phyloP scores from a whole-genome alignment of 176 grass and related monocot genomes.

The Bolboschoenus planiculmis region DNA sequence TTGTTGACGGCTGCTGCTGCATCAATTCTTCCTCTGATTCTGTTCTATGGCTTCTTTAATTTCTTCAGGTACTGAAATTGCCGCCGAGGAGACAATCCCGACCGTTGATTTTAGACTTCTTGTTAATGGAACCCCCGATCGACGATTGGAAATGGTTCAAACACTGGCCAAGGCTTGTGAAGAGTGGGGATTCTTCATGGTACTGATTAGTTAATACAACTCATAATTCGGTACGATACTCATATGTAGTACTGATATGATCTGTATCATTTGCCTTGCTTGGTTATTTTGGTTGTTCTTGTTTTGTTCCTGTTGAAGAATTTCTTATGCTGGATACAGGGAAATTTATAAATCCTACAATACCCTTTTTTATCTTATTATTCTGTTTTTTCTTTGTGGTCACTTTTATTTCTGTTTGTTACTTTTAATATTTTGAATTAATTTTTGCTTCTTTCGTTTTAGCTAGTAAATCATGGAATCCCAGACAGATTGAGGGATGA shows the following conservation, averaged over 20 bases:
- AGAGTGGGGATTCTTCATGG: constrained; percentile 85
- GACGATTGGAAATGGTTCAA: constrained; percentile 27
- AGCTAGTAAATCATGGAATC: constrained; percentile 71
- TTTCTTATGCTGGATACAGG: no score
- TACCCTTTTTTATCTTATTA: no score
- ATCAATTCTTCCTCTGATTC: neutral
- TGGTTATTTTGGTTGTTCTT: neutral
- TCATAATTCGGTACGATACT: no score
- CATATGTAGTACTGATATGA: no score
- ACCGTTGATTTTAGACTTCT: constrained; percentile 47
- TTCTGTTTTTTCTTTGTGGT: neutral
- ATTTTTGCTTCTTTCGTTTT: neutral
- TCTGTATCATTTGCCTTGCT: neutral
- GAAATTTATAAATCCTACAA: no score
- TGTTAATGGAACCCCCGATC: constrained; percentile 22
- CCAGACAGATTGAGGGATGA: constrained; percentile 34
- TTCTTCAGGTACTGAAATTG: neutral
- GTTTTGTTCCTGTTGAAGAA: neutral
- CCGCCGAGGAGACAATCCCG: constrained; percentile 25
- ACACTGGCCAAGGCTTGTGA: constrained; percentile 44
- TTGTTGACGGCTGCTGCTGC: neutral
- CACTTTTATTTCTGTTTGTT: neutral
- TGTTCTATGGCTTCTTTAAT: neutral
- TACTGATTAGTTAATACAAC: constrained; percentile 9
- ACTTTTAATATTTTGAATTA: neutral